Conservation (phyloP, 2,329 filamentous ascomycete genomes). For the Epichloe baconii region DNA sequence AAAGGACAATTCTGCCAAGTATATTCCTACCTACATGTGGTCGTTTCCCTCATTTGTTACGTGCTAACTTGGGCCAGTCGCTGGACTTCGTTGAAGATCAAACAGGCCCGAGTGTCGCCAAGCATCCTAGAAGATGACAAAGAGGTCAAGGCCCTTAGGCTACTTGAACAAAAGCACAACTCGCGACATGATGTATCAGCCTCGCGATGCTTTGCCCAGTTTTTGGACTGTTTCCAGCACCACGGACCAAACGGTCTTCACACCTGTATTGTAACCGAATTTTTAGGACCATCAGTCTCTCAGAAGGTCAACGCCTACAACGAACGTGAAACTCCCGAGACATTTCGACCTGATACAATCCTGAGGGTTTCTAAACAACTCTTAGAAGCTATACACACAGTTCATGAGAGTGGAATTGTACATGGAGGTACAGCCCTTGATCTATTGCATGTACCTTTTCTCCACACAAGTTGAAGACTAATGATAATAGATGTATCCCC, state of each 20-base stretch:
- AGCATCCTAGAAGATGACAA: slow-evolving; percentile 3
- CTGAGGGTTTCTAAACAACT: too few species aligned
- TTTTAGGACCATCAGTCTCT: too few species aligned
- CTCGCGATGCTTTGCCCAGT: background rate
- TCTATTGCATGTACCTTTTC: too few species aligned
- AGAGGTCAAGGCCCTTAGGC: background rate
- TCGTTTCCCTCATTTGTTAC: too few species aligned
- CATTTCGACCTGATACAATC: too few species aligned
- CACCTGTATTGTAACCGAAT: slow-evolving; percentile 1
- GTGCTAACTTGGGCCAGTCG: background rate
- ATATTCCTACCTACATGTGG: background rate
- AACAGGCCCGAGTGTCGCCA: slow-evolving; percentile 2
- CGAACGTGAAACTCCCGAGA: too few species aligned
- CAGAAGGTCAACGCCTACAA: too few species aligned
- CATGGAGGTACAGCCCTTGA: too few species aligned
- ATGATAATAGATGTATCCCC: too few species aligned
- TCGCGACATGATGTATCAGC: background rate
- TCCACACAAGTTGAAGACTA: too few species aligned
- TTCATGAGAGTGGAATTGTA: too few species aligned
- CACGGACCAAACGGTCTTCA: slow-evolving; percentile 6
- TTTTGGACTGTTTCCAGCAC: slow-evolving; percentile 5
- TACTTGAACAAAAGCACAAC: background rate
- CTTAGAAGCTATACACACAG: too few species aligned
- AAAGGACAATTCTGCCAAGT: background rate
- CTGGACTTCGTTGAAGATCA: slow-evolving; percentile 7